These are phyloP conservation scores for Fusarium bulbicola DNA, from an alignment of 2,329 filamentous ascomycete genomes.

Conservation along the genomic window DNA sequence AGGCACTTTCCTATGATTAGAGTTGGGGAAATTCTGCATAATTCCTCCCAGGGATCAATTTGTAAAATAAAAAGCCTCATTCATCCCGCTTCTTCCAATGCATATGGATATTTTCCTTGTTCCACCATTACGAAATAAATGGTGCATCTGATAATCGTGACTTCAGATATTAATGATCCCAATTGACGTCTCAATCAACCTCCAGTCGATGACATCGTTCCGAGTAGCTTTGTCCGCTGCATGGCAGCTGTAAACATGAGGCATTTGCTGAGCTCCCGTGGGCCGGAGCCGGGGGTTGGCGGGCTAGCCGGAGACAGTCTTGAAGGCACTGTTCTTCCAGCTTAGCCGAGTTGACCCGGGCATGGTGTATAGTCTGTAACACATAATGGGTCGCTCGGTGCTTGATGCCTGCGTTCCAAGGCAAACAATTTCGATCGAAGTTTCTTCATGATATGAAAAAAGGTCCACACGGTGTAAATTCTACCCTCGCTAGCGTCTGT, in stretches of 20 bases:
- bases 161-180: background rate
- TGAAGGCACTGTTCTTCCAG: slow-evolving; percentile 36
- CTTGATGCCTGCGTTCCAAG: slow-evolving; percentile 43
- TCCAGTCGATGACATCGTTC: slow-evolving; percentile 30
- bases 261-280: slow-evolving; percentile 46
- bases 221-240: slow-evolving; percentile 4
- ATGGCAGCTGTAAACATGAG: slow-evolving; percentile 34
- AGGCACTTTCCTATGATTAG: slow-evolving; percentile 48
- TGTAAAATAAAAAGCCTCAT: slow-evolving; percentile 57
- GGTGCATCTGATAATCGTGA: slow-evolving; percentile 8
- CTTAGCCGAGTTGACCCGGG: slow-evolving; percentile 43
- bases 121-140: slow-evolving; percentile 7
- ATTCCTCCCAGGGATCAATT: slow-evolving; percentile 48
- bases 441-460: slow-evolving; percentile 11
- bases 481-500: slow-evolving; percentile 37
- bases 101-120: slow-evolving; percentile 45
- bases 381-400: slow-evolving; percentile 23
- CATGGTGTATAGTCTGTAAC: slow-evolving; percentile 1
- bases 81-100: slow-evolving; percentile 50
- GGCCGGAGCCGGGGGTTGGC: slow-evolving; percentile 42
- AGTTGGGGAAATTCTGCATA: slow-evolving; percentile 48
- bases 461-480: slow-evolving; percentile 48
- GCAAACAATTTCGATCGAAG: slow-evolving; percentile 34
- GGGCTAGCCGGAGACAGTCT: slow-evolving; percentile 37
- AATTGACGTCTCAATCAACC: slow-evolving; percentile 34